Evolutionary conservation across 768 basidiomycete genomes (phyloP), one percentile per base, ranked within the genome.

Genomic region (Collybia sordida): DNA sequence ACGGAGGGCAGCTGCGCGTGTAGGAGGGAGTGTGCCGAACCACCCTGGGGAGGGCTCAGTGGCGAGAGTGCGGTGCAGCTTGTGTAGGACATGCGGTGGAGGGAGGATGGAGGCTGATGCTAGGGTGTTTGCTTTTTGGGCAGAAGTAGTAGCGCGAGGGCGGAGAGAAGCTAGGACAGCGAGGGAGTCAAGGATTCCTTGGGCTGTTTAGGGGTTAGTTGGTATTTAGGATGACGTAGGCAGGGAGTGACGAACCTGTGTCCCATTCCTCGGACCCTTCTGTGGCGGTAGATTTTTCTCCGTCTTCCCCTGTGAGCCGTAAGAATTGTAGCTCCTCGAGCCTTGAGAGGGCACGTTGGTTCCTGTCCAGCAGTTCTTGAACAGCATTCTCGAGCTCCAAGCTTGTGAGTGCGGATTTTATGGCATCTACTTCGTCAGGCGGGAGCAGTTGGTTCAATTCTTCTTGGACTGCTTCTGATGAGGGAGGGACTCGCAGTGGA

Each of bases 221-320:
- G 53, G 45, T 50, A 55, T 31, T 39, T 23, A 24, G 31, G 42
- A 45, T 49, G 40, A 17, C 11, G 21, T 46, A 52, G 51, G 47
- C 36, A 36, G 28, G 45, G 40, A 49, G 37, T 22, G 48, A 65
- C 85, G 56, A 60, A 91, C 90, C 91, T 52, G 80, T 81, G 56
- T 89, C 84, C 86, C 86, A 90, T 64, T 93, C 90, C 64, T 91
- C 90, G 9, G 87, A 86, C 27, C 77, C 86, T 60, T 83, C 79
- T 61, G 83, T 77, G 3, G 82, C 81, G 9, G 52, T 50, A 46
- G 72, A 72, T 27, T 64, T 63, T 7, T 72, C 78, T 34, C 72
- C 74, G 12, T 72, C 74, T 19, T 74, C 74, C 9, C 67, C 65
- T 14, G 72, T 72, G 24, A 88, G 61, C 9, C 90, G 80, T 47